Evolutionary conservation across 352 stramenopile species (phyloP), one percentile per base, ranked within the genome.

Genomic region (Phytopythium montanum): DNA sequence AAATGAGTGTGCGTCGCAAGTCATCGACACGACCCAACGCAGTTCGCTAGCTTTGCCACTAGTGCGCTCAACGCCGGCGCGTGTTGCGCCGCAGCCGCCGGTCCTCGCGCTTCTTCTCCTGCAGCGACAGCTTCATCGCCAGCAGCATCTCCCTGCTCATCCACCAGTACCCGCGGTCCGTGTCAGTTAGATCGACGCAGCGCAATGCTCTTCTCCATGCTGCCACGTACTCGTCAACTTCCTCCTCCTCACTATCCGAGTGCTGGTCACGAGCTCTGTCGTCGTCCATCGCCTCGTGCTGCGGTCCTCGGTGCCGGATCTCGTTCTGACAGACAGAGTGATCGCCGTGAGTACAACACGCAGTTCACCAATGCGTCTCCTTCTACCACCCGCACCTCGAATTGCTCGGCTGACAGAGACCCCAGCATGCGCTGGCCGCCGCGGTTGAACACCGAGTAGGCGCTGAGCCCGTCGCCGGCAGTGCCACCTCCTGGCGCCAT

Each of bases 371-470:
- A 38, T 12, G 33, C 33, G 10, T 9, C 33, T 38, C 33, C 33
- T 38, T 60, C n/a, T n/a, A n/a, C n/a, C n/a, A 54, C 21, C 26
- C 50, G 25, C 61, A 89, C 82, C 82, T 94, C 85, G 58, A 94
- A 92, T 57, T 94, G 81, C 41, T 94, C 85, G 31, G 81, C 85
- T 14, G 85, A 92, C 21, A 94, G 68, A 6, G 82, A 91, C 5
- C 85, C 85, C 55, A 92, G 56, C 78, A 94, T 88, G 56, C 85
- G 79, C 51, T 80, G 72, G 13, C 70, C 65, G 18, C 76, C 74
- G 25, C 69, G 73, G 61, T 94, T 94, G 56, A 94, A 94, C 21
- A 94, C 77, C 26, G 85, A 94, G 62, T 94, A 94, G 3, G 85
- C 83, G 56, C 85, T 94, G 18, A 92, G 65, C 5, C 66, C 69